Base-by-base conservation (phyloP, 345 rosid species). In the Cardamine occulta region DNA sequence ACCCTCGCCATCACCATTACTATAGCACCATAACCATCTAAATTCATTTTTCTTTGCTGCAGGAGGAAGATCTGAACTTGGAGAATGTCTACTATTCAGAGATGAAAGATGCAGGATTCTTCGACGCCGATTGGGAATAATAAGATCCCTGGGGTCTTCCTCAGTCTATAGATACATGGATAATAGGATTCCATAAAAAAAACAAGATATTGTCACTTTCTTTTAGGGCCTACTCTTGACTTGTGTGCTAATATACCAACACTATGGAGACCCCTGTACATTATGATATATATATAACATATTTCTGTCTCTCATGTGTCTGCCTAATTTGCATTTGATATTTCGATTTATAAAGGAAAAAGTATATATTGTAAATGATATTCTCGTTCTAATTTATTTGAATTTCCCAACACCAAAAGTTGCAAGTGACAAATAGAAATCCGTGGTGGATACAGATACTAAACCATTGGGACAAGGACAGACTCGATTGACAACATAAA, bases 61-160 rank as follows among this genome's bases (percentile, higher is more conserved):
- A 95, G 98, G 99, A 95, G 81, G 97, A 92, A 65, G 97, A 90
- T 74, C 65, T 95, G 86, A 86, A 83, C 35, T 80, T 95, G 78
- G 99, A 95, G 82, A 89, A 85, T 65, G 93, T 88, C 8, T 89
- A 89, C 87, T 95, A 95, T 82, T 95, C 99, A 2, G 97, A 95
- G 80, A 91, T 92, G 99, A 90, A 95, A 80, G 99, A 95, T 80
- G 99, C 97, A 0, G 99, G 97, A 44, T 92, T 90, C 87, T 95
- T 90, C 47, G 97, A 95, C 44, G 86, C 85, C 0, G 99, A 90
- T 42, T 95, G 99, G 99, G 97, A 90, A 35, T 95, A 73, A 28
- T 10, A 63, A 63, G 24, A 58, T 13, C 37, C 21, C 17, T 12
- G 15, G 0, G 48, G 8, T 47, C 15, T 59, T 32, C 3, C 2